Base-by-base conservation (phyloP, 805 yeast genomes). In the Saturnispora saitoi region DNA sequence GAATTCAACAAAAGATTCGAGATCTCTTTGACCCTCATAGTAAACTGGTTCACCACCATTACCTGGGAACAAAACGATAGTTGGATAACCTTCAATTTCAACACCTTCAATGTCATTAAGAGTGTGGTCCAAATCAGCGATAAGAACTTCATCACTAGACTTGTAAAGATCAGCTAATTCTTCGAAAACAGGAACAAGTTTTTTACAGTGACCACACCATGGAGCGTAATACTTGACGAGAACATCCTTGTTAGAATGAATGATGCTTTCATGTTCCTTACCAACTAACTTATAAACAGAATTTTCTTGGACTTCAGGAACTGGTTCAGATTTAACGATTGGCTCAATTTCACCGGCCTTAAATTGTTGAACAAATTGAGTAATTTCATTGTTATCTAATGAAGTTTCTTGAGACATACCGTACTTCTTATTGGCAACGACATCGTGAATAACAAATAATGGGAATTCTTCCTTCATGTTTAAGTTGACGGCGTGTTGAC, bases 191-290 rank as follows among this genome's bases (percentile, higher is more conserved):
- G 84, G 81, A 50, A 79, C 77, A 47, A 91, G 69, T 50, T 79
- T 75, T 58, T 81, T 75, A 67, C 99, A 91, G 66, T 91, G 88
- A 7, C 97, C 96, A 70, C 99, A 91, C 98, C 98, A 90, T 34
- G 97, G 96, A 7, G 98, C 97, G 64, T 84, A 90, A 65, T 90
- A 90, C 68, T 89, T 88, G 20, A 88, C 90, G 17, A 89, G 95
- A 32, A 86, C 82, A 63, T 85, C 91, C 70, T 80, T 83, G 46
- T 63, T 61, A 58, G 81, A 81, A 29, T 67, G 67, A 47, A 87
- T 76, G 51, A 87, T 69, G 31, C 75, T 78, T 45, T 85, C 83
- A 69, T 87, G 93, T 62, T 81, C 87, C 70, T 80, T 77, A 57
- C 88, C 95, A 52, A 91, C 97, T 57, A 91, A 75, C 61, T 78